phyloP scores from a whole-genome alignment of 345 rosid species.

The Eucalyptus pauciflora region DNA sequence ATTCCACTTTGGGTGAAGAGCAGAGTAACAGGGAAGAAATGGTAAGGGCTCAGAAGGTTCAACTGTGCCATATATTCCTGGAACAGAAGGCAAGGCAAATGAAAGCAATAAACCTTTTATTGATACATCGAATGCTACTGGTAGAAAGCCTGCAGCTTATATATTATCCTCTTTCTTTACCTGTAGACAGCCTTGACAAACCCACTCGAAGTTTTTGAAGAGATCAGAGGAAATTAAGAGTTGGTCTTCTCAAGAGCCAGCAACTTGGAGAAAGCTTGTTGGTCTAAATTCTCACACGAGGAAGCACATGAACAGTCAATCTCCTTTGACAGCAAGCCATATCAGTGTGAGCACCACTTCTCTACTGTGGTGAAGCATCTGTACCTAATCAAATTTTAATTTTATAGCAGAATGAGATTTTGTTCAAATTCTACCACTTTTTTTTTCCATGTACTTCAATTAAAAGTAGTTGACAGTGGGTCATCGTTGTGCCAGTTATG shows the following conservation, averaged over 20 bases:
- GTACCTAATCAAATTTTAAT: background rate
- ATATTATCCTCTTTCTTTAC: background rate
- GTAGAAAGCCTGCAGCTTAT: background rate
- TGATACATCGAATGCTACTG: constrained; percentile 1
- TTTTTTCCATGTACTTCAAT: background rate
- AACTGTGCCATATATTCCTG: background rate
- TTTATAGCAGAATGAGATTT: background rate
- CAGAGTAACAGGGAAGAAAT: background rate
- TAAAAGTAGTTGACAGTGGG: background rate
- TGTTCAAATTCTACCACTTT: background rate
- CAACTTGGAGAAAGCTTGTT: constrained; percentile 3
- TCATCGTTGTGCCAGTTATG: background rate
- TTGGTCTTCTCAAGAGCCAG: constrained; percentile 3
- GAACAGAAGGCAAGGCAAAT: constrained; percentile 9
- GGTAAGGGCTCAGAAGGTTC: background rate
- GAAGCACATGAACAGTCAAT: background rate
- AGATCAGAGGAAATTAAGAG: constrained; percentile 7
- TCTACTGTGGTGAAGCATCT: background rate
- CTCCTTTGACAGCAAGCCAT: background rate
- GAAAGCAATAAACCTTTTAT: constrained; percentile 9
- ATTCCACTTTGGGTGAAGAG: constrained; percentile 4
- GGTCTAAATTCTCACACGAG: background rate
- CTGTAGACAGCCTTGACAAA: constrained; percentile 22
- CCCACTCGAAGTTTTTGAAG: constrained; percentile 19
- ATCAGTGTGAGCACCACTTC: background rate